Conservation (phyloP, 306 rosid genomes). For the Vigna nakashimae region DNA sequence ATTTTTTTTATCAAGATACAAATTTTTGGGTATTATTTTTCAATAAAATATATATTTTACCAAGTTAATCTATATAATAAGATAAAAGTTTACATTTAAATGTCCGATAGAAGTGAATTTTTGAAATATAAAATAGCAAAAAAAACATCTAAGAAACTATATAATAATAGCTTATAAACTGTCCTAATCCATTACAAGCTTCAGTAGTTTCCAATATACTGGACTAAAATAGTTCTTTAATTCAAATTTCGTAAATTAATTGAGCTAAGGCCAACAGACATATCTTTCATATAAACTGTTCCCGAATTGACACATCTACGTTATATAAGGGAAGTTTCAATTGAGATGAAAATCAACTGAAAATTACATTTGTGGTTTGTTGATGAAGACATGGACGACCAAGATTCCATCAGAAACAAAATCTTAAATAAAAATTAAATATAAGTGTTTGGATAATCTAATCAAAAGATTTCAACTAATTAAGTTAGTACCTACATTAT, state of each 20-base stretch:
- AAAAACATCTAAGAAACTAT: too few species aligned
- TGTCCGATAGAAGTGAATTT: too few species aligned
- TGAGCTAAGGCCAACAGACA: too few species aligned
- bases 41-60: too few species aligned
- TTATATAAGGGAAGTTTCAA: neutral
- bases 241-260: neutral
- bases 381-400: constrained; percentile 27
- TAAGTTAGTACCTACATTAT: neutral
- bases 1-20: too few species aligned
- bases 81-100: too few species aligned
- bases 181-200: too few species aligned
- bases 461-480: constrained; percentile 2
- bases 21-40: too few species aligned
- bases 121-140: too few species aligned
- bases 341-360: constrained; percentile 1
- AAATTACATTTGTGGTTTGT: neutral
- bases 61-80: too few species aligned
- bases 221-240: neutral
- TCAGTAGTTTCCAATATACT: too few species aligned
- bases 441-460: neutral
- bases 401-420: constrained; percentile 25
- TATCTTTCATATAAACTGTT: neutral
- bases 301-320: neutral
- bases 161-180: too few species aligned
- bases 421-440: constrained; percentile 20